Evolutionary conservation across 2,329 filamentous ascomycete species (phyloP).

Genomic region (Cryphonectria nitschkei): DNA sequence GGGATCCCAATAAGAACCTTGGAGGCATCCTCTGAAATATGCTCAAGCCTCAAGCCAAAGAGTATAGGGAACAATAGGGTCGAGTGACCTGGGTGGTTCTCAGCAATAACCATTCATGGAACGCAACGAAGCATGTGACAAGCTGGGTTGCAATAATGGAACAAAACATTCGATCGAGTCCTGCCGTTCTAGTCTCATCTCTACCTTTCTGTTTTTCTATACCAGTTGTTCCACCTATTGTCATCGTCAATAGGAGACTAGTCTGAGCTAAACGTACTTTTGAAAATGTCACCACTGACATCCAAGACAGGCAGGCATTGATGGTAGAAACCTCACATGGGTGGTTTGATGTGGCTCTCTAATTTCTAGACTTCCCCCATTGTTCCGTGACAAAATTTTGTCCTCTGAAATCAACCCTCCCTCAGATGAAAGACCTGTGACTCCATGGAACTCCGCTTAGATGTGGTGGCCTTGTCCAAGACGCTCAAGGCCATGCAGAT

Average conservation of each 20-base stretch:
- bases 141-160: not conserved
- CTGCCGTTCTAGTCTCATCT: not conserved
- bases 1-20: not conserved
- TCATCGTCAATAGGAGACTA: slow-evolving; percentile 17
- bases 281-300: slow-evolving; percentile 13
- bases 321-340: not conserved
- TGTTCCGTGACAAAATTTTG: slow-evolving; percentile 1
- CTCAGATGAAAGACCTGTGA: slow-evolving; percentile 12
- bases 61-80: not conserved
- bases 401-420: slow-evolving; percentile 6
- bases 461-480: slow-evolving; percentile 18
- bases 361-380: slow-evolving; percentile 7
- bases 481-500: slow-evolving; percentile 20
- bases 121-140: not conserved
- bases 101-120: not conserved
- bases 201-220: slow-evolving; percentile 16
- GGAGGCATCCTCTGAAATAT: not conserved
- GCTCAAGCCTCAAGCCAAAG: not conserved
- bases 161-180: not conserved
- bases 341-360: slow-evolving; percentile 12
- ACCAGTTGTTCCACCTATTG: slow-evolving; percentile 11
- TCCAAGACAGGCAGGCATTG: not conserved
- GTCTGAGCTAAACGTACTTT: slow-evolving; percentile 21
- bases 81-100: not conserved
- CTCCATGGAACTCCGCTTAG: slow-evolving; percentile 25